Conservation (phyloP, 129 eudicot genomes). For the Tagetes patula region DNA sequence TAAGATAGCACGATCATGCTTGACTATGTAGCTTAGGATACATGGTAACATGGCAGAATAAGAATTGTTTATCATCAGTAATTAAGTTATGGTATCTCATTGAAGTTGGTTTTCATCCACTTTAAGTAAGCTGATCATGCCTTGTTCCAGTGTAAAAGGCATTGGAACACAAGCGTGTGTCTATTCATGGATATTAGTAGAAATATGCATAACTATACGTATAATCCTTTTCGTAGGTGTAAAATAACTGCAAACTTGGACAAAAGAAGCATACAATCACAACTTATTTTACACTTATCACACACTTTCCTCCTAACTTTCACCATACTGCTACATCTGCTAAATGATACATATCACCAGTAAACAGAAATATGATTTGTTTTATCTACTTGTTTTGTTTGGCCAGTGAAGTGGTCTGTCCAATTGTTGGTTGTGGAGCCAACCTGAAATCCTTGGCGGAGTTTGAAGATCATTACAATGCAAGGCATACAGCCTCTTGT, state of each 20-base stretch:
- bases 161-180: neutral
- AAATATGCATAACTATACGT: neutral
- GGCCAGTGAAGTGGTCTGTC: slow-evolving; percentile 67
- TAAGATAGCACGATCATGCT: neutral
- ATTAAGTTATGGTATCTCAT: neutral
- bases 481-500: slow-evolving; percentile 87
- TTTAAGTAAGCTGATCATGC: neutral
- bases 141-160: neutral
- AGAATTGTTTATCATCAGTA: neutral
- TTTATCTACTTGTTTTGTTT: slow-evolving; percentile 12
- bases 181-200: neutral
- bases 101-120: neutral
- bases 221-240: neutral
- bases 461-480: slow-evolving; percentile 87
- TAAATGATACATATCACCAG: slow-evolving; percentile 2
- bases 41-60: neutral
- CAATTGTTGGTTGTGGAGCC: slow-evolving; percentile 87
- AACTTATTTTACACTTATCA: neutral
- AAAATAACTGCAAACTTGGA: neutral
- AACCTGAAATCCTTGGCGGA: slow-evolving; percentile 60
- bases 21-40: slow-evolving; percentile 11
- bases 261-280: neutral
- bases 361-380: neutral
- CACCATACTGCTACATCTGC: neutral
- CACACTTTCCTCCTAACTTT: neutral